These are phyloP conservation scores for Podaxis rugospora DNA, from an alignment of 768 basidiomycete genomes.

Conservation along the genomic window DNA sequence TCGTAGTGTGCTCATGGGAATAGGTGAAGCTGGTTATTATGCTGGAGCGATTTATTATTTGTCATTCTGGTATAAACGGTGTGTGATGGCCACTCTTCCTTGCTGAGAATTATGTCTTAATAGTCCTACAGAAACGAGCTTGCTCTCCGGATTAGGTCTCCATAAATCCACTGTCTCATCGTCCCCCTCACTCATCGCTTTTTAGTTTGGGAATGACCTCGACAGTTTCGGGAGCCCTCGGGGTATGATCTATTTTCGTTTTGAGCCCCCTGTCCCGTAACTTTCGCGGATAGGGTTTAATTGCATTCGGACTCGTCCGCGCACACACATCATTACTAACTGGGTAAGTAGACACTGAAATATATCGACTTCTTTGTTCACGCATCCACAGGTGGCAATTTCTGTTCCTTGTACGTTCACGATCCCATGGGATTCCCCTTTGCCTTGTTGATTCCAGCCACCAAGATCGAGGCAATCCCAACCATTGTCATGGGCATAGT, in stretches of 20 bases:
- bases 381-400: slow-evolving; percentile 47
- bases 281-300: slow-evolving; percentile 35
- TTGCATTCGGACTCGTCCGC: slow-evolving; percentile 54
- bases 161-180: neutral
- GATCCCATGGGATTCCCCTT: neutral
- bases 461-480: slow-evolving; percentile 52
- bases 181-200: neutral
- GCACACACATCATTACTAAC: slow-evolving; percentile 35
- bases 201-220: slow-evolving; percentile 54
- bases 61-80: slow-evolving; percentile 53
- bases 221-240: slow-evolving; percentile 51
- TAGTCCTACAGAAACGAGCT: slow-evolving; percentile 36
- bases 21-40: slow-evolving; percentile 59
- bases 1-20: slow-evolving; percentile 48
- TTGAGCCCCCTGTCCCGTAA: neutral
- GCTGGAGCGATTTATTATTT: slow-evolving; percentile 60
- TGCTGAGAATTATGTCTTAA: neutral
- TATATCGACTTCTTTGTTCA: neutral
- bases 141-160: slow-evolving; percentile 44
- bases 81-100: neutral
- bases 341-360: slow-evolving; percentile 14
- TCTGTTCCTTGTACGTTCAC: slow-evolving; percentile 41
- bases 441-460: neutral
- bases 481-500: slow-evolving; percentile 46
- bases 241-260: slow-evolving; percentile 25